Base-by-base conservation (phyloP, 2,329 filamentous ascomycete genomes). In the Phialophora verrucosa region DNA sequence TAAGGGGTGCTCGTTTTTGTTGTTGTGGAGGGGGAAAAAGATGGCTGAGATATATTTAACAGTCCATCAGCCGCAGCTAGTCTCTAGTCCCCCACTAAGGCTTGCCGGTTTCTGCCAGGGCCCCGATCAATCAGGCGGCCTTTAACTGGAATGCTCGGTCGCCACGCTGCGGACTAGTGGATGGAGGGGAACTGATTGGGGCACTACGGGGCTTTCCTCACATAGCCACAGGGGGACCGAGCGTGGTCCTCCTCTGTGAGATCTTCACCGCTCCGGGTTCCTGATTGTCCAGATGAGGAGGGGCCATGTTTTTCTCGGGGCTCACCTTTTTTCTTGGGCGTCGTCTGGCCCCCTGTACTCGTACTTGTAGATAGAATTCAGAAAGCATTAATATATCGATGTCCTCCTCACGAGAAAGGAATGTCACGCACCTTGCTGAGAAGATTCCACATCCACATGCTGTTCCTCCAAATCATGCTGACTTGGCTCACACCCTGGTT, bases 51-150 rank as follows among this genome's bases (percentile, higher is more conserved):
- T 61, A 61, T 61, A 51, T 61, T 61, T 61, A 61, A 61, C 59
- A 61, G 59, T 17, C 59, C 59, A 61, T 61, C 59, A 61, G 59
- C 59, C 59, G 59, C 59, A 61, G 59, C 59, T 61, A 61, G 49
- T 61, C n/a, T 29, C 20, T 61, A 51, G 59, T 11, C n/a, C 29
- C 44, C 31, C 59, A 35, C 49, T 61, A 50, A 61, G 47, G 31
- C 20, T 17, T 31, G 50, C 23, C 8, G 49, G 31, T 29, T 38
- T 17, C 49, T 61, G 59, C 59, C 59, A 61, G 59, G 59, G 59
- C 32, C 31, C 59, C 49, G 47, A 61, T 29, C 44, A 32, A 27
- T 35, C 31, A 47, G 59, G 47, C 57, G 20, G 11, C 17, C 29
- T 59, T 44, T 59, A 44, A 59, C 57, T 59, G 57, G 57, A 31